A percentile compares a stretch with the other conserved stretches of the same genome.
Conservation (phyloP, 2,329 filamentous ascomycete species). For the Orbilia brochopaga region DNA sequence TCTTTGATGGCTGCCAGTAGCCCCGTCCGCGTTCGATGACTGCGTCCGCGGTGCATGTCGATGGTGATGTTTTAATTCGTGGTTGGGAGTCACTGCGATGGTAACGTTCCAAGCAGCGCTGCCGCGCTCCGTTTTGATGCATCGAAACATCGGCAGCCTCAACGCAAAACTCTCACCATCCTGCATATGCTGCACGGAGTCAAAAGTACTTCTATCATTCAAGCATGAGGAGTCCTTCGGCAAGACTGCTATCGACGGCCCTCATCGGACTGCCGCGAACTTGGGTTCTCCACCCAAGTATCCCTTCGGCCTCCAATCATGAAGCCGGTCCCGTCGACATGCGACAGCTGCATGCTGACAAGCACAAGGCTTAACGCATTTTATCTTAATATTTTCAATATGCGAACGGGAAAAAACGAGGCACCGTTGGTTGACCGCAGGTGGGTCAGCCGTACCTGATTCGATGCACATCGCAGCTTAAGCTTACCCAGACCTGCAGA, state of each 20-base stretch:
- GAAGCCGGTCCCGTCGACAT: background rate
- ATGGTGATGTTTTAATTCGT: background rate
- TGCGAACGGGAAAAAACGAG: background rate
- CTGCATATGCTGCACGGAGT: too few species aligned
- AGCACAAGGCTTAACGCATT: background rate
- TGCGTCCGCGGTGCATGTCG: slow-evolving; percentile 3
- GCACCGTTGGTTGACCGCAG: background rate
- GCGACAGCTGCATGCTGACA: slow-evolving; percentile 5
- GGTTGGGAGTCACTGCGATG: background rate
- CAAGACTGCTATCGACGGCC: background rate
- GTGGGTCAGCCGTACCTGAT: slow-evolving; percentile 10
- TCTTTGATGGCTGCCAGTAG: slow-evolving; percentile 22
- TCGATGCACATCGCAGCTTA: slow-evolving; percentile 5
- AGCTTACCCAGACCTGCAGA: background rate
- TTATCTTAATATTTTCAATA: too few species aligned
- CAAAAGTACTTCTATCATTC: too few species aligned
- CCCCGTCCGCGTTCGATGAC: slow-evolving; percentile 18
- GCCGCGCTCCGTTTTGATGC: too few species aligned
- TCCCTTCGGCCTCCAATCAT: slow-evolving; percentile 1
- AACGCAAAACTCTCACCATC: background rate
- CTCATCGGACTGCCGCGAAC: background rate
- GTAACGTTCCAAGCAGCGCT: too few species aligned
- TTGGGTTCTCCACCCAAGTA: background rate
- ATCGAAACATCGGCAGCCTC: background rate
- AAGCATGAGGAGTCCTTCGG: background rate